Percentiles rank a stretch among this genome's conserved stretches.
phyloP scores from a whole-genome alignment of 108 stramenopile species.

The Aurantiochytrium sp. region DNA sequence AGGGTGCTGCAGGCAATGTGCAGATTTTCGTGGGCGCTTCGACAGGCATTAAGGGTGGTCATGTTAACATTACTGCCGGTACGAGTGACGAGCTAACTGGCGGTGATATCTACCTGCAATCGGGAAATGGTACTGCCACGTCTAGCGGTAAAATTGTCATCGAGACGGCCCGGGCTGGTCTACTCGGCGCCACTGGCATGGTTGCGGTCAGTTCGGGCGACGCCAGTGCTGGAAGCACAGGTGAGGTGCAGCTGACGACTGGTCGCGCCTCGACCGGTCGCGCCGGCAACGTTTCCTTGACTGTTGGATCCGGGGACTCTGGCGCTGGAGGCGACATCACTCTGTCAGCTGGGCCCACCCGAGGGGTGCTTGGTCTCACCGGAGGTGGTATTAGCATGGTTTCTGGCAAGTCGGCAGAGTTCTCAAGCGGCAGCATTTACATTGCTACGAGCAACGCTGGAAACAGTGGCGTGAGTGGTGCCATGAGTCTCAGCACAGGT shows the following conservation, averaged over 20 bases:
- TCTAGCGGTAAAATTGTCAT: not conserved
- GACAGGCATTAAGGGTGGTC: not conserved
- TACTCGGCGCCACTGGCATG: not conserved
- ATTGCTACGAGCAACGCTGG: slow-evolving; percentile 41
- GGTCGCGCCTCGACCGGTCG: slow-evolving; percentile 26
- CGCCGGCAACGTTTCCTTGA: slow-evolving; percentile 32
- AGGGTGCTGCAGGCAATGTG: not conserved
- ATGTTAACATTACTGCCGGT: not conserved
- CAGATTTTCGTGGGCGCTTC: not conserved
- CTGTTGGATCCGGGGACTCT: slow-evolving; percentile 35
- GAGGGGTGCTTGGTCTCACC: not conserved
- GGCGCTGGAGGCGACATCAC: slow-evolving; percentile 23
- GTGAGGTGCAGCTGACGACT: slow-evolving; percentile 30
- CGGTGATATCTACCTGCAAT: not conserved
- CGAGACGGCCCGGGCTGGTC: not conserved
- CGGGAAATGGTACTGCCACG: not conserved
- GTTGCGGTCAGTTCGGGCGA: not conserved
- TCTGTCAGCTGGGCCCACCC: slow-evolving; percentile 7
- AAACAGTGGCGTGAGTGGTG: slow-evolving; percentile 30
- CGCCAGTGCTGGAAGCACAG: slow-evolving; percentile 23
- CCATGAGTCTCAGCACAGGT: slow-evolving; percentile 36
- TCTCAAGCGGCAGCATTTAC: slow-evolving; percentile 34
- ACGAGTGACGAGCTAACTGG: not conserved
- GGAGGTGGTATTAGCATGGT: slow-evolving; percentile 31
- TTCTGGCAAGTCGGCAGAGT: slow-evolving; percentile 30